These are phyloP conservation scores for Erigeron canadensis DNA, from an alignment of 129 eudicot species.

Conservation along the genomic window DNA sequence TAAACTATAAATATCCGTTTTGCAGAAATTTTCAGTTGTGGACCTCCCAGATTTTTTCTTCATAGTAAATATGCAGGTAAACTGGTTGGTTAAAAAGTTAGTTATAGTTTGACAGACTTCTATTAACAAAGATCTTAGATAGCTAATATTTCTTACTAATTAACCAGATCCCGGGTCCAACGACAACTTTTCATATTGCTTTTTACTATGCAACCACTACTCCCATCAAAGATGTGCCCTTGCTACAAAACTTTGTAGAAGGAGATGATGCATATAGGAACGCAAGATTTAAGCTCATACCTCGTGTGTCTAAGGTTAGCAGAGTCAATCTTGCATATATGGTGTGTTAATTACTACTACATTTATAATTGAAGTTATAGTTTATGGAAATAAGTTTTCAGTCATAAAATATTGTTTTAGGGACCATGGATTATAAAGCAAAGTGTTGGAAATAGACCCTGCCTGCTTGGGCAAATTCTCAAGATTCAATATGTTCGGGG, in stretches of 20 bases:
- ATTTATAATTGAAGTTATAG: not conserved
- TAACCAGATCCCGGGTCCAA: conserved; percentile 63
- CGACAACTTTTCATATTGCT: conserved; percentile 52
- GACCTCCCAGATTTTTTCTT: conserved; percentile 70
- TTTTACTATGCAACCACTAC: conserved; percentile 60
- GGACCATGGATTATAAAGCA: conserved; percentile 72
- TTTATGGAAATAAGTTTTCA: conserved; percentile 4
- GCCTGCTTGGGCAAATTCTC: conserved; percentile 56
- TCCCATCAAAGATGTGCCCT: conserved; percentile 61
- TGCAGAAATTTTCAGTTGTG: conserved; percentile 72
- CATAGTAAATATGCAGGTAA: conserved; percentile 71
- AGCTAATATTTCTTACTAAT: not conserved
- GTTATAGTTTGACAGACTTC: not conserved
- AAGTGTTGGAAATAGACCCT: conserved; percentile 65
- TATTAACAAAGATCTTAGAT: not conserved
- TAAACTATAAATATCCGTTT: conserved; percentile 3
- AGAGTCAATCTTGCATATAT: conserved; percentile 1
- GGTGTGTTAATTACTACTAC: not conserved
- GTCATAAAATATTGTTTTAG: conserved; percentile 18
- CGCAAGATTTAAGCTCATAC: conserved; percentile 76
- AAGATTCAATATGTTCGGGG: conserved; percentile 54
- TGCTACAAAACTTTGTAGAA: conserved; percentile 62
- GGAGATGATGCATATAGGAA: conserved; percentile 81
- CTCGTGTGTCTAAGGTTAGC: conserved; percentile 64
- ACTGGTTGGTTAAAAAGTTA: not conserved